Base-by-base conservation (phyloP, 768 basidiomycete genomes). In the Russula sp. region DNA sequence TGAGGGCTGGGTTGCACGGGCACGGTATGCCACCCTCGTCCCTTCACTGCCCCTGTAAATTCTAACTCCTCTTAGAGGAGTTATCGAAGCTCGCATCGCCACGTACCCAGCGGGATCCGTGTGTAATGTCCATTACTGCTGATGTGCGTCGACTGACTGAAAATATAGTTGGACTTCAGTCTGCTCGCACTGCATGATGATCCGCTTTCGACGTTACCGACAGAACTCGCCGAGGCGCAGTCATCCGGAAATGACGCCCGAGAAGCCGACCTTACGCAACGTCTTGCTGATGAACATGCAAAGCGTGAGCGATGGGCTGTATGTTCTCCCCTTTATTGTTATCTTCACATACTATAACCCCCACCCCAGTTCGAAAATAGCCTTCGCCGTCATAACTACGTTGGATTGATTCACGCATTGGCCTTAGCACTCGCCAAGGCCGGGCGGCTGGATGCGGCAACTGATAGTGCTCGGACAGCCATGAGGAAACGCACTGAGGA, bases 21-120 rank as follows among this genome's bases (percentile, higher is more conserved):
- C 94, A 53, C 83, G 90, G 84, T 89, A 77, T 69, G 78, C 16
- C 5, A 3, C 8, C 16, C 6, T 27, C 49, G 16, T 64, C 8
- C 11, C 56, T 47, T 27, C 37, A 59, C 31, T 63, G 34, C 22
- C 51, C 10, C 61, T 53, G 39, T 59, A 66, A 27, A 59, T 61
- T 31, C 54, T 67, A 70, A 63, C 71, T 71, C 54, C 52, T 47
- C 63, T 47, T 68, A 92, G 90, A 70, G 87, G 88, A 67, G 89
- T 89, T 31, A 91, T 98, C 56, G 89, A 96, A 73, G 78, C 79
- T 32, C 84, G 96, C 65, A 99, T 99, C 76, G 84, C 82, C 22
- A 95, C 91, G 11, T 96, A 99, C 74, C 94, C 94, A 10, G 74
- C 83, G 20, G 94, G 90, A 67, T 86, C 94, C 64, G 93, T 97